These are phyloP conservation scores for Populus tomentosa DNA, from an alignment of 441 rosid species.

Conservation along the genomic window DNA sequence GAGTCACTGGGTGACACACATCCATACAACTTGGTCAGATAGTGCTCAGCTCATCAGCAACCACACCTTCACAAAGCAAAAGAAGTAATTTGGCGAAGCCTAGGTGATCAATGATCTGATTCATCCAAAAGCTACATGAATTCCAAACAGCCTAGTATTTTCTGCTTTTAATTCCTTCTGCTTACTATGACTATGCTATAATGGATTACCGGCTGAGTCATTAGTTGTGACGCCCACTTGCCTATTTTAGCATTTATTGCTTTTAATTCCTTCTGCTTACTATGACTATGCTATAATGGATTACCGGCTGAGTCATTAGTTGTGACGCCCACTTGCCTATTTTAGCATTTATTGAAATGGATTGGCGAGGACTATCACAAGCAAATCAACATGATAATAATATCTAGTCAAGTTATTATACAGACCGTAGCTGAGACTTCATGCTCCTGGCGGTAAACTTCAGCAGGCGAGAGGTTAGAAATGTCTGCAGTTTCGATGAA, in stretches of 20 bases:
- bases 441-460: slow-evolving; percentile 69
- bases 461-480: slow-evolving; percentile 55
- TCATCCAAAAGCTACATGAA: background rate
- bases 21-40: background rate
- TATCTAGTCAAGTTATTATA: slow-evolving; percentile 18
- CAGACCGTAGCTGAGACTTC: slow-evolving; percentile 85
- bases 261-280: no score
- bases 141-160: background rate
- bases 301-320: no score
- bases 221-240: no score
- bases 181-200: no score
- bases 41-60: background rate
- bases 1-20: background rate
- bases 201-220: no score
- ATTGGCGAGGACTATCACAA: background rate
- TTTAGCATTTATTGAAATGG: background rate
- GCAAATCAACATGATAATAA: background rate
- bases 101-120: background rate
- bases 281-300: no score
- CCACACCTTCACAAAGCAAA: background rate
- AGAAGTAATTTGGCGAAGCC: background rate
- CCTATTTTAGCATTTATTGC: no score
- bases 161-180: background rate
- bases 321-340: background rate
- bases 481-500: slow-evolving; percentile 42